Base-by-base conservation (phyloP, 805 yeast genomes). In the Citeromyces matritensis region DNA sequence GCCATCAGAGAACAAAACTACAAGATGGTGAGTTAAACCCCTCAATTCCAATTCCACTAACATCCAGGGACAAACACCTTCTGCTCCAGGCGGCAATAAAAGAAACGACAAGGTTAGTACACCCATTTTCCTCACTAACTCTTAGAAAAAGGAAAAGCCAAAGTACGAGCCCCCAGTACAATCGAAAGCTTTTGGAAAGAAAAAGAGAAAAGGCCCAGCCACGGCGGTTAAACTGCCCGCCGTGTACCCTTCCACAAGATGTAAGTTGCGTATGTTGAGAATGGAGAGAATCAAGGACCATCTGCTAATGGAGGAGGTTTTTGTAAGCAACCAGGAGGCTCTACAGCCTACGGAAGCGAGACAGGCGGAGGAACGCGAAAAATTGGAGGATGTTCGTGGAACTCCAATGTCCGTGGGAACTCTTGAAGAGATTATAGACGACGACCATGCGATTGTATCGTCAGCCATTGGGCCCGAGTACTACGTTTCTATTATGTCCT, bases 121-220 rank as follows among this genome's bases (percentile, higher is more conserved):
- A 26, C 27, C 9, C 30, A 27, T 15, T 7, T 17, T 5, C 7
- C 21, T 7, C 21, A n/a, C 17, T 27, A 10, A 10, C 11, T 5
- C 6, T 6, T 14, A 27, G 51, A 76, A 76, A 59, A 73, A 76
- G 42, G 82, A 81, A 46, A 86, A 88, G 58, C 97, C 96, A 48
- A 88, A 86, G 63, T 91, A 88, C 56, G 98, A 91, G 57, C 97
- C 98, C 24, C 98, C 98, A 10, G 96, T 88, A 38, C 93, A 88
- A 57, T 78, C 95, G 5, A 75, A 86, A 42, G 21, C 21, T 5
- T 80, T 84, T 47, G 95, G 95, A 35, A 80, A 83, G 55, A 86
- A 84, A 69, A 81, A 82, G 62, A 75, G 91, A 65, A 84, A 78
- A 64, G 95, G 95, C 6, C 94, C 91, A 33, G 82, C 83, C 34